Conservation (phyloP, 495 filamentous ascomycete genomes). For the Annulohypoxylon stygium region DNA sequence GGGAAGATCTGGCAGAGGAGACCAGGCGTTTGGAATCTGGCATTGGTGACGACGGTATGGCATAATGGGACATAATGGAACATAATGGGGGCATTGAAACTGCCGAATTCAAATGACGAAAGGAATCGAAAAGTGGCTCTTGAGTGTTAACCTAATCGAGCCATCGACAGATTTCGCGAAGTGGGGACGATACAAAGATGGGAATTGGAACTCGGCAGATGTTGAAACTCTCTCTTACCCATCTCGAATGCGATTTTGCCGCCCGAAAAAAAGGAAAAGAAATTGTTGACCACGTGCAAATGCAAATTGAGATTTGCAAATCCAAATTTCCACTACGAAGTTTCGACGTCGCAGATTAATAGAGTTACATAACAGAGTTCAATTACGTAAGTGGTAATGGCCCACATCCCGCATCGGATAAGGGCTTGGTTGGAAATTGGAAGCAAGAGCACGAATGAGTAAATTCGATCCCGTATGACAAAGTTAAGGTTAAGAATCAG, state of each 20-base stretch:
- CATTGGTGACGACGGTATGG: slow-evolving; percentile 15
- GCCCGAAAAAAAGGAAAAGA: slow-evolving; percentile 31
- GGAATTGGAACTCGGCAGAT: slow-evolving; percentile 44
- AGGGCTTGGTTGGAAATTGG: neutral
- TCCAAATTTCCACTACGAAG: too few species aligned
- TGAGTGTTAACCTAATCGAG: slow-evolving; percentile 44
- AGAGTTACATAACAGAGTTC: neutral
- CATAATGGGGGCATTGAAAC: slow-evolving; percentile 24
- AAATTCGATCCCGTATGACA: slow-evolving; percentile 15
- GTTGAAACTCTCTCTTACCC: neutral
- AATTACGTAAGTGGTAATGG: too few species aligned
- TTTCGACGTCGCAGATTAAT: slow-evolving; percentile 25
- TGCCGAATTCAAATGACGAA: slow-evolving; percentile 48
- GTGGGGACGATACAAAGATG: slow-evolving; percentile 35
- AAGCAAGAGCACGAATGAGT: neutral
- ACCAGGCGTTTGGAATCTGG: slow-evolving; percentile 37
- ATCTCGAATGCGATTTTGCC: slow-evolving; percentile 38
- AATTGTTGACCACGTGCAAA: slow-evolving; percentile 31
- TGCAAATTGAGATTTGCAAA: slow-evolving; percentile 17
- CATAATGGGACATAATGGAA: slow-evolving; percentile 6
- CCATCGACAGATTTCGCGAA: slow-evolving; percentile 31
- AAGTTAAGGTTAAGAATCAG: neutral
- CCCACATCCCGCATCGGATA: neutral
- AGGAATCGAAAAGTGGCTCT: slow-evolving; percentile 31
- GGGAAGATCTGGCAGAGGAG: slow-evolving; percentile 29